phyloP scores from a whole-genome alignment of 2,329 filamentous ascomycete species.

The Fusarium albidum region DNA sequence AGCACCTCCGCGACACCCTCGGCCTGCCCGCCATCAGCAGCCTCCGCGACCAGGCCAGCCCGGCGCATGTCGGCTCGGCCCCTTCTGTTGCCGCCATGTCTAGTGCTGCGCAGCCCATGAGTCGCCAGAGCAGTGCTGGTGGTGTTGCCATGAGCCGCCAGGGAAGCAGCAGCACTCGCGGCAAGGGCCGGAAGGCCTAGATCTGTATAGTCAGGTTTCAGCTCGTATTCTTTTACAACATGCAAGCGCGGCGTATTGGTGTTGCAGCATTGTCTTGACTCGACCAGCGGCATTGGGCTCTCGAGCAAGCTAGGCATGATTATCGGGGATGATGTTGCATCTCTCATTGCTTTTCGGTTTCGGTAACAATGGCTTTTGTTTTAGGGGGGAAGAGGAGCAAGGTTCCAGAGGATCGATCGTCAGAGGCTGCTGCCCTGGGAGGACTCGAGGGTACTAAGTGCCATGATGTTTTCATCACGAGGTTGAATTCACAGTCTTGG shows the following conservation, averaged over 20 bases:
- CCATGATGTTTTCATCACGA: constrained; percentile 18
- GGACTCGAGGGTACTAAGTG: constrained; percentile 10
- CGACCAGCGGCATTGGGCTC: constrained; percentile 19
- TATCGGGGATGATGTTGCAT: constrained; percentile 17
- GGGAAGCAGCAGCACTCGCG: constrained; percentile 59
- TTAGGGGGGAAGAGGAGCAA: too few species aligned
- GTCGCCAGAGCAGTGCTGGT: constrained; percentile 63
- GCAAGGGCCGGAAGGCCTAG: constrained; percentile 52
- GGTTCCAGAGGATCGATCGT: too few species aligned
- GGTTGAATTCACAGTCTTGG: constrained; percentile 14
- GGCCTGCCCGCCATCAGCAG: constrained; percentile 55
- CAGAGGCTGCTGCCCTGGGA: not conserved
- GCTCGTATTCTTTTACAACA: constrained; percentile 37
- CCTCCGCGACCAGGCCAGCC: constrained; percentile 52
- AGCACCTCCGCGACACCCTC: constrained; percentile 58
- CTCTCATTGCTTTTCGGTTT: constrained; percentile 13
- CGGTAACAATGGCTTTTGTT: constrained; percentile 1
- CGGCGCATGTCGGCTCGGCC: constrained; percentile 33
- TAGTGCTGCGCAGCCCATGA: constrained; percentile 58
- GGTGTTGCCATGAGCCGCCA: constrained; percentile 66
- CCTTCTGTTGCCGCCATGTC: constrained; percentile 40
- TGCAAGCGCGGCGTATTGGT: constrained; percentile 42
- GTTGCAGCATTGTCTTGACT: constrained; percentile 26
- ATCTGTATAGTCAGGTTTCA: constrained; percentile 2
- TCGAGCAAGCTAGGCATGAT: constrained; percentile 9